Percentiles rank a stretch among this genome's conserved stretches.
Evolutionary conservation across 192 early-diverging fungal species (phyloP).

Genomic region (Umbelopsis sp.): DNA sequence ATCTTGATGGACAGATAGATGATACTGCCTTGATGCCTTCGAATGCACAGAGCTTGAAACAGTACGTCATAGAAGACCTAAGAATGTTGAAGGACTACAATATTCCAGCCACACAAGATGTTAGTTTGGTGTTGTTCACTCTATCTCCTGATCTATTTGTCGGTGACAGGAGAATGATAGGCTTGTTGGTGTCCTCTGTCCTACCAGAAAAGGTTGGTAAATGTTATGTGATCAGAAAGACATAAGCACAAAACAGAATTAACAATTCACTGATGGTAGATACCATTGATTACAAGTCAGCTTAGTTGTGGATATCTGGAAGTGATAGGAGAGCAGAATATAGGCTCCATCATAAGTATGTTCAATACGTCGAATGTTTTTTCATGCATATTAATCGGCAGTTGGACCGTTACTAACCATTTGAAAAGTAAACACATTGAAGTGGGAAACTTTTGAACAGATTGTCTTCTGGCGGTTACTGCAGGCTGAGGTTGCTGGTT

Average conservation of each 20-base stretch:
- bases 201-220: slow-evolving; percentile 3
- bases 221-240: not conserved
- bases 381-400: no score
- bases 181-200: not conserved
- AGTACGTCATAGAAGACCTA: not conserved
- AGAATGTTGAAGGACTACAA: not conserved
- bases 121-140: not conserved
- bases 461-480: slow-evolving; percentile 14
- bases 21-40: not conserved
- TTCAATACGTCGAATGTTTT: not conserved
- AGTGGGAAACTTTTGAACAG: slow-evolving; percentile 13
- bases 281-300: not conserved
- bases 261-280: not conserved
- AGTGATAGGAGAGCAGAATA: not conserved
- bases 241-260: not conserved
- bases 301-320: not conserved
- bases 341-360: not conserved
- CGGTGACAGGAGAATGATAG: not conserved
- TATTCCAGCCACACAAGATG: not conserved
- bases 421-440: not conserved
- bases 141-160: not conserved
- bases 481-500: not conserved
- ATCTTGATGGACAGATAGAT: no score
- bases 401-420: no score
- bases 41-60: not conserved